Percentiles rank a stretch among this genome's conserved stretches.
phyloP scores from a whole-genome alignment of 2,329 filamentous ascomycete genomes.

The Aspergillus arachidicola region DNA sequence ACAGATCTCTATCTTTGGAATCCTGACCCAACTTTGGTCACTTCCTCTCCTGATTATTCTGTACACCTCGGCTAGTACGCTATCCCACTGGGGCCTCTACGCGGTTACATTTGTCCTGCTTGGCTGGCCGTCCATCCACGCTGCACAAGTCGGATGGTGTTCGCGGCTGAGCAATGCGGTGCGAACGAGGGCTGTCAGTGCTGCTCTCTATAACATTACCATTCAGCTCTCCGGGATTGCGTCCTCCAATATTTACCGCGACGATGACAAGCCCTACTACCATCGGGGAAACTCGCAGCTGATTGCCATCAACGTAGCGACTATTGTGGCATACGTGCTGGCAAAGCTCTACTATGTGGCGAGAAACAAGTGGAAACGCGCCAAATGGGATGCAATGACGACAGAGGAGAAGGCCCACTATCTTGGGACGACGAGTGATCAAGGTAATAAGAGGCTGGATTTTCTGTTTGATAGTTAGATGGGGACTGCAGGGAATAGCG shows the following conservation, averaged over 20 bases:
- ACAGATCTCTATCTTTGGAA: slow-evolving; percentile 50
- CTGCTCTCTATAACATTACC: slow-evolving; percentile 56
- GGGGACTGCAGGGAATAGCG: neutral
- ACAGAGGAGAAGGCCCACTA: slow-evolving; percentile 53
- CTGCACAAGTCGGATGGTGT: slow-evolving; percentile 53
- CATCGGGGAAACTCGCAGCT: slow-evolving; percentile 36
- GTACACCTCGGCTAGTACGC: slow-evolving; percentile 39
- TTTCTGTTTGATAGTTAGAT: slow-evolving; percentile 55
- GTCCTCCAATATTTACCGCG: slow-evolving; percentile 52
- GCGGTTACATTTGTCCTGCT: slow-evolving; percentile 24
- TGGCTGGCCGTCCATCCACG: slow-evolving; percentile 39
- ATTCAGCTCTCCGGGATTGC: slow-evolving; percentile 44
- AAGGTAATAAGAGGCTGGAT: slow-evolving; percentile 58
- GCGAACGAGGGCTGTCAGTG: slow-evolving; percentile 51
- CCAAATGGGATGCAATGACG: slow-evolving; percentile 49
- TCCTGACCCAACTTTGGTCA: slow-evolving; percentile 54
- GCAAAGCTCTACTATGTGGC: slow-evolving; percentile 33
- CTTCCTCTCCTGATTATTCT: slow-evolving; percentile 52
- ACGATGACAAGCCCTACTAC: slow-evolving; percentile 58
- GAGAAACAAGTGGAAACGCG: slow-evolving; percentile 38
- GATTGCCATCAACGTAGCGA: slow-evolving; percentile 51
- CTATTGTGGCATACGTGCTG: slow-evolving; percentile 52
- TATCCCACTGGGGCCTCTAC: slow-evolving; percentile 48
- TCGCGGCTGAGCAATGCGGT: slow-evolving; percentile 53
- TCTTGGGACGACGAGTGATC: slow-evolving; percentile 52